Percentiles rank a stretch among this genome's conserved stretches.
Conservation (phyloP, 768 basidiomycete species). For the Lactarius hengduanensis region DNA sequence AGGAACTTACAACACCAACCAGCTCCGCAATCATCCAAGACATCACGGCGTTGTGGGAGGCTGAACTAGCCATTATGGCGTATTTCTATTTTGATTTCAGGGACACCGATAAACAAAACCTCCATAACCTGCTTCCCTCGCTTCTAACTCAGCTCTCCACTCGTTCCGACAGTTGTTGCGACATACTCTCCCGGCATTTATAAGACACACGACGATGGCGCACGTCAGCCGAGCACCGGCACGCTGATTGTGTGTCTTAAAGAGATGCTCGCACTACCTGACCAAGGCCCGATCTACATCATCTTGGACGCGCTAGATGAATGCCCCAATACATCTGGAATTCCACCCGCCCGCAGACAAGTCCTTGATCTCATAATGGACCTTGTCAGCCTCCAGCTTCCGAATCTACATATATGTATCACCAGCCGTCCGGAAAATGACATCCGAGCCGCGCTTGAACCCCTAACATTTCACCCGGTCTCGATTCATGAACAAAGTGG, state of each 20-base stretch:
- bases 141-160: neutral
- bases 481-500: neutral
- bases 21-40: constrained; percentile 6
- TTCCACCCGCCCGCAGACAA: neutral
- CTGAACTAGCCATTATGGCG: neutral
- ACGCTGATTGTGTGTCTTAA: neutral
- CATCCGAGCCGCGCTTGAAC: neutral
- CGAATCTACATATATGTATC: neutral
- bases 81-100: constrained; percentile 1
- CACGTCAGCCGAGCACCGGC: neutral
- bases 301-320: constrained; percentile 7
- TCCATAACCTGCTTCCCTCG: neutral
- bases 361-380: neutral
- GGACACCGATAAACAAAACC: neutral
- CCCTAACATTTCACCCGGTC: neutral
- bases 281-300: neutral
- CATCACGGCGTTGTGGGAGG: neutral
- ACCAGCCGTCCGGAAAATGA: neutral
- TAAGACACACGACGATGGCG: neutral
- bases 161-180: neutral
- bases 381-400: neutral
- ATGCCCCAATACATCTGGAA: neutral
- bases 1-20: neutral
- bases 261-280: neutral
- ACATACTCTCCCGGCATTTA: neutral